Evolutionary conservation across 2,329 filamentous ascomycete genomes (phyloP), one percentile per base, ranked within the genome.

Genomic region (Trichoderma citrinoviride): DNA sequence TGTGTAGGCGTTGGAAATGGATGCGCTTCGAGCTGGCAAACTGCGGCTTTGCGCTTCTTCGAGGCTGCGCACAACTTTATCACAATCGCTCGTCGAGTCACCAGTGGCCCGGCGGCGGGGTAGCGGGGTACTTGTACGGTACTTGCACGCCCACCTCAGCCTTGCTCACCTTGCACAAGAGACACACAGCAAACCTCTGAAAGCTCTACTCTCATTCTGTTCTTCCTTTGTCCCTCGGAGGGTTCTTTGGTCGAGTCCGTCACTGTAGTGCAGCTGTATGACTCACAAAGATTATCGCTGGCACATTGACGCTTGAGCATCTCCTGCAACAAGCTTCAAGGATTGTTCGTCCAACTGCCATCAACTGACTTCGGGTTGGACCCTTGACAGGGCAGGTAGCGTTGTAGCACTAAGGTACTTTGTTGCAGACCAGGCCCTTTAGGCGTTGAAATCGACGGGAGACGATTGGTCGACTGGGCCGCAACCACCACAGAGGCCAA

Each of bases 81-180:
- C 21, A 41, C 19, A 60, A 25, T 23, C 25, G 29, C 43, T 54
- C 65, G 65, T 60, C 61, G 55, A 65, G 49, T 66, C 60, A 40
- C 49, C 40, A 54, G 54, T 40, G 64, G 54, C 19, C n/a, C 50
- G 53, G 70, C 72, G 74, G 75, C 74, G 75, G 75, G 75, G 75
- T 77, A 77, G 75, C 74, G 75, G 75, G 49, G 49, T 33, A 52
- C 49, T 52, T 52, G 27, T 4, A 52, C 1, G 75, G 75, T 76
- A 74, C 69, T 65, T 43, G 23, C 46, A 19, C 19, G 10, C 37
- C 23, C 29, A 47, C 15, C 52, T 64, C 61, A 64, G 61, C 61
- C 61, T 64, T 47, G 61, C 52, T 27, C 43, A 21, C 12, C n/a
- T 49, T 7, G 33, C 8, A 37, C 33, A 14, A 10, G 10, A 37